Evolutionary conservation across 345 rosid species (phyloP), one percentile per base, ranked within the genome.

Genomic region (Triadica sebifera): DNA sequence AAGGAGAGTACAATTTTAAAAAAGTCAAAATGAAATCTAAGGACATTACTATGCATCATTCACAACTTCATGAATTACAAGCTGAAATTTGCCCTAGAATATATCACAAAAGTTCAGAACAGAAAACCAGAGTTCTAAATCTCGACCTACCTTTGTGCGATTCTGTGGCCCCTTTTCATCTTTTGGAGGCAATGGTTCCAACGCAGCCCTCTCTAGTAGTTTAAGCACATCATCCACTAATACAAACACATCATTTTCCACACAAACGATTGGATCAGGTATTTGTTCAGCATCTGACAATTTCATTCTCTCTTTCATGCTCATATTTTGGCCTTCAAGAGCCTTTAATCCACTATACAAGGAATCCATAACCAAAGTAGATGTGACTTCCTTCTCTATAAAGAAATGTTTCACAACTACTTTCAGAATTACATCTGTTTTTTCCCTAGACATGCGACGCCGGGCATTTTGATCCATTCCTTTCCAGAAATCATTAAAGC

Each of bases 351-450:
- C 98, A 78, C 97, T 94, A 79, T 94, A 89, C 83, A 94, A 87
- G 87, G 97, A 91, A 89, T 94, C 98, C 98, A 94, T 92, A 57
- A 92, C 94, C 91, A 94, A 88, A 67, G 98, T 94, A 72, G 98
- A 92, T 58, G 98, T 86, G 65, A 93, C 97, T 87, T 92, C 96
- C 87, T 91, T 91, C 83, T 91, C 94, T 70, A 92, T 84, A 78
- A 94, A 94, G 85, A 92, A 94, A 72, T 91, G 91, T 58, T 90
- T 94, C 65, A 91, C 98, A 74, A 89, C 93, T 78, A 89, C 84
- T 87, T 89, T 94, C 77, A 92, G 81, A 81, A 94, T 85, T 67
- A 75, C 88, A 78, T 94, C 96, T 73, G 81, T 81, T 84, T 90
- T 92, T 84, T 94, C 98, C 82, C 81, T 81, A 41, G 93, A 92